Percentiles rank a stretch among this genome's conserved stretches.
These are phyloP conservation scores for Berberis vulgaris DNA, from an alignment of 164 flowering plant genomes.

Conservation along the genomic window DNA sequence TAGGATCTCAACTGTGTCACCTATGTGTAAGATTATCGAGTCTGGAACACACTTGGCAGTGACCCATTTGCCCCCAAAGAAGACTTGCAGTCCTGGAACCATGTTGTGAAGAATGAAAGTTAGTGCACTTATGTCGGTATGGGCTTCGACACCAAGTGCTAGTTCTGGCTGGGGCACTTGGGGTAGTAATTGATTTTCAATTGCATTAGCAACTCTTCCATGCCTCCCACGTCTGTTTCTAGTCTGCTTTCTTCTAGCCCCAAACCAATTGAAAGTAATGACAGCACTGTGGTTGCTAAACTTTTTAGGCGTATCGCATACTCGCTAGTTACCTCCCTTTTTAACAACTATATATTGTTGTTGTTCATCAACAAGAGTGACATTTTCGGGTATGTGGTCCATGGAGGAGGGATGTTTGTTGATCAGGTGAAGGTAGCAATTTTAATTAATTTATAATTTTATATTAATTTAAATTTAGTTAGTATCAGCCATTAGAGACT, in stretches of 20 bases:
- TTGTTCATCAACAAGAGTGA: too few relatives aligned
- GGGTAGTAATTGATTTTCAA: constrained; percentile 96
- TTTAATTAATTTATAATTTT: too few relatives aligned
- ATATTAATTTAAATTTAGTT: too few relatives aligned
- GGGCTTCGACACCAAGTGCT: constrained; percentile 90
- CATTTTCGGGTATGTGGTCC: too few relatives aligned
- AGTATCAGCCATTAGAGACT: too few relatives aligned
- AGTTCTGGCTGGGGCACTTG: constrained; percentile 87
- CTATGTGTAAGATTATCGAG: constrained; percentile 81
- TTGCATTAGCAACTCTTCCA: constrained; percentile 66
- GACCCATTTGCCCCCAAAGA: constrained; percentile 65
- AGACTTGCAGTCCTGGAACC: constrained; percentile 89
- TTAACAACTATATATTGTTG: not conserved
- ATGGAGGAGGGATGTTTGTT: too few relatives aligned
- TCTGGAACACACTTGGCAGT: constrained; percentile 83
- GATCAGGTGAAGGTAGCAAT: too few relatives aligned
- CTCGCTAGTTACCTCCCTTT: constrained; percentile 57
- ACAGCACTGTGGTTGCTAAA: constrained; percentile 49
- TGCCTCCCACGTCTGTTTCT: constrained; percentile 76
- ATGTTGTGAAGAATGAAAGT: constrained; percentile 94
- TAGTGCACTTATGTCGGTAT: constrained; percentile 81
- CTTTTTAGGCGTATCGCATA: constrained; percentile 50
- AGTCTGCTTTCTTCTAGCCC: constrained; percentile 74
- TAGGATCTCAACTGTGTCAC: constrained; percentile 80
- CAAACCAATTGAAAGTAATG: constrained; percentile 52